phyloP scores from a whole-genome alignment of 305 asterid species.

The Ajuga reptans region DNA sequence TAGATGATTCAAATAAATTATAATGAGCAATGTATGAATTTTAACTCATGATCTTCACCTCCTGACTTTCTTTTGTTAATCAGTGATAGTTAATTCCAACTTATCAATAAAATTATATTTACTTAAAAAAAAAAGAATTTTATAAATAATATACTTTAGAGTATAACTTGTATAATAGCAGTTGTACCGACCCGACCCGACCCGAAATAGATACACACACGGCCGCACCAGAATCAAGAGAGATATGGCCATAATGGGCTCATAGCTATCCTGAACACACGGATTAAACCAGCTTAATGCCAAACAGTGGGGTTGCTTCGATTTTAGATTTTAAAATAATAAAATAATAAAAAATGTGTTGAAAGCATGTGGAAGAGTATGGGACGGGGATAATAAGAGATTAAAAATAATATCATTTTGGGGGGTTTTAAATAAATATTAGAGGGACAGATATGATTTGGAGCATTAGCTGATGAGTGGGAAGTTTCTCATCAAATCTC shows the following conservation, averaged over 20 bases:
- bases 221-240: neutral
- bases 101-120: too few species aligned
- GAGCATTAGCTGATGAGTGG: constrained; percentile 27
- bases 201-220: neutral
- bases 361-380: constrained; percentile 29
- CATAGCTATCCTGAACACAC: neutral
- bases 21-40: too few species aligned
- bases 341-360: constrained; percentile 1
- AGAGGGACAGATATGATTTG: constrained; percentile 29
- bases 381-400: constrained; percentile 15
- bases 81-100: too few species aligned
- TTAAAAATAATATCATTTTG: neutral
- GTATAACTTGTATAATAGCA: too few species aligned
- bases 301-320: neutral
- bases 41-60: too few species aligned
- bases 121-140: too few species aligned
- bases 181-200: neutral
- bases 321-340: neutral
- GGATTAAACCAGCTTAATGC: constrained; percentile 4
- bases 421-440: neutral
- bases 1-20: too few species aligned
- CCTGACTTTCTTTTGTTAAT: too few species aligned
- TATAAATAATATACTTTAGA: too few species aligned
- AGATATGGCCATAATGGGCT: constrained; percentile 21
- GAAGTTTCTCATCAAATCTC: constrained; percentile 41